Conservation (phyloP, 1,284 basidiomycete species). For the Ustilago lituana region DNA sequence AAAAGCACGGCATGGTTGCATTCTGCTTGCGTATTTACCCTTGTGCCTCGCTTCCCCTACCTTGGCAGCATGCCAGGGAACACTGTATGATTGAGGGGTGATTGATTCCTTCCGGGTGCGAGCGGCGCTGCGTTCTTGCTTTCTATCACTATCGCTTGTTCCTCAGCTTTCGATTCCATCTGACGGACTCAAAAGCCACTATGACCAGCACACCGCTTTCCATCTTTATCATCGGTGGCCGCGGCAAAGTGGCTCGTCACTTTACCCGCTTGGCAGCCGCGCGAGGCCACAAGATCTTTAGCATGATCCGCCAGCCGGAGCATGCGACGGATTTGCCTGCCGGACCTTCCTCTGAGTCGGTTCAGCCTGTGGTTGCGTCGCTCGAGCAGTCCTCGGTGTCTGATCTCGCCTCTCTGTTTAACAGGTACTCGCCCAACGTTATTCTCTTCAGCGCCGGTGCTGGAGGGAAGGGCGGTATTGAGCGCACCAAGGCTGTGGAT, state of each 20-base stretch:
- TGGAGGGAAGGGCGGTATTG: conserved; percentile 75
- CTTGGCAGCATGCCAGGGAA: too few relatives aligned
- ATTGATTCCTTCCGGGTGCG: too few relatives aligned
- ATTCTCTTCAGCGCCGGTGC: conserved; percentile 78
- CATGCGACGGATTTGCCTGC: conserved; percentile 50
- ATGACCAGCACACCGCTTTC: conserved; percentile 31
- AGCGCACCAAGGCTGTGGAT: conserved; percentile 77
- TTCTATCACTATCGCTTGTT: neutral
- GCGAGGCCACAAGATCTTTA: conserved; percentile 47
- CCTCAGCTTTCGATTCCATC: neutral
- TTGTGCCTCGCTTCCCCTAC: neutral
- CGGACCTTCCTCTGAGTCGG: conserved; percentile 50
- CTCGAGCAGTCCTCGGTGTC: conserved; percentile 72
- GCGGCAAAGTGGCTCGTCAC: conserved; percentile 55
- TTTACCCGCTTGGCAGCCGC: conserved; percentile 50
- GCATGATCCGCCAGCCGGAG: conserved; percentile 50
- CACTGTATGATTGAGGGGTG: too few relatives aligned
- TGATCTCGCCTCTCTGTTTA: conserved; percentile 72
- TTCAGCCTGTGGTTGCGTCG: conserved; percentile 73
- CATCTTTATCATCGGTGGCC: conserved; percentile 55
- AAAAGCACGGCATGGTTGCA: conserved; percentile 14
- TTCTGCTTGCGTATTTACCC: conserved; percentile 10
- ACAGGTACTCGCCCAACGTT: conserved; percentile 70
- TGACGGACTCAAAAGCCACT: neutral
- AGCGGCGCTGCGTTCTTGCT: too few relatives aligned